Percentiles rank a stretch among this genome's conserved stretches.
These are phyloP conservation scores for Cystobasidium onofrii DNA, from an alignment of 768 basidiomycete species.

Conservation along the genomic window DNA sequence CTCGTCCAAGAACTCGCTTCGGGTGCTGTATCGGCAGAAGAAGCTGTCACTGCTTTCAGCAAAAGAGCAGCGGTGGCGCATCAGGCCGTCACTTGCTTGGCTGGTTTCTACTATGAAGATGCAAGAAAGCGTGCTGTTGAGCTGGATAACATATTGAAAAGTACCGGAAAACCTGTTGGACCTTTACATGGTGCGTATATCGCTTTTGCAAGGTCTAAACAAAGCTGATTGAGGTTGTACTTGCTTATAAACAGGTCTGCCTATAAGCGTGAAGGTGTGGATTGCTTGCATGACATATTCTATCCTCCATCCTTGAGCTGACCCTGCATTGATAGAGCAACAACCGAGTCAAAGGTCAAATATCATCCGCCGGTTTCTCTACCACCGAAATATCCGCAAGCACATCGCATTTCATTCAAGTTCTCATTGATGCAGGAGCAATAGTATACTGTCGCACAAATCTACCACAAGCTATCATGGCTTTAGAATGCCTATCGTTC, in stretches of 20 bases:
- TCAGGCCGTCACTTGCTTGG: neutral
- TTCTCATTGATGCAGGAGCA: slow-evolving; percentile 3
- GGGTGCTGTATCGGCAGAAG: neutral
- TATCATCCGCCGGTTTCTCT: slow-evolving; percentile 6
- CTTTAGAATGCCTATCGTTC: neutral
- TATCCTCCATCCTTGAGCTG: neutral
- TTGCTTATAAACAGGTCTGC: neutral
- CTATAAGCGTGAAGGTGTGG: neutral
- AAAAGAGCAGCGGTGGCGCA: slow-evolving; percentile 14
- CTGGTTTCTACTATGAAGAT: neutral
- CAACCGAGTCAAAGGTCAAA: neutral
- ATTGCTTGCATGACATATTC: neutral
- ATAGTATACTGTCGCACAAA: slow-evolving; percentile 16
- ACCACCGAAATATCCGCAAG: neutral
- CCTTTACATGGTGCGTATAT: slow-evolving; percentile 2
- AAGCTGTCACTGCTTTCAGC: slow-evolving; percentile 4
- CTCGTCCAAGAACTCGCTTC: neutral
- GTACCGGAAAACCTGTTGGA: slow-evolving; percentile 2
- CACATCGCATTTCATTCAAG: neutral
- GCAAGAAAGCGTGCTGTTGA: neutral
- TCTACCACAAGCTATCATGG: slow-evolving; percentile 24
- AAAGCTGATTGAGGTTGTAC: neutral
- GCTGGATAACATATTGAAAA: neutral
- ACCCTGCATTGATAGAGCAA: neutral
- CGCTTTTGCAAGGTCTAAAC: too few species aligned